phyloP scores from a whole-genome alignment of 2,329 filamentous ascomycete genomes.

The Fusarium burgessii region DNA sequence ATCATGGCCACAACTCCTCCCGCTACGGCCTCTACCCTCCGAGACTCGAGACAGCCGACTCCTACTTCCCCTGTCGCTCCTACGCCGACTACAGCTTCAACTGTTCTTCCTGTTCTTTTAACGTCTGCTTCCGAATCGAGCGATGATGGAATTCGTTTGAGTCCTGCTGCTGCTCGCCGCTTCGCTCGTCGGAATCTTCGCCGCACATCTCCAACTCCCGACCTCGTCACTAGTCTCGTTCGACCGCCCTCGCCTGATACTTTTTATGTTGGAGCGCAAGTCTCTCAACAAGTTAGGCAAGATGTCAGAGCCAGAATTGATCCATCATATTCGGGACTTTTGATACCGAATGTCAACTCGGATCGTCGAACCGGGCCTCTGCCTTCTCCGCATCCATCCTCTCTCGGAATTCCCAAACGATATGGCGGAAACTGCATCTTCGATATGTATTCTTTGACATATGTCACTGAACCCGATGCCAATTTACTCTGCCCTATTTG shows the following conservation, averaged over 20 bases:
- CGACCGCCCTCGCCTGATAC: slow-evolving; percentile 54
- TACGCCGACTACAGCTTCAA: slow-evolving; percentile 7
- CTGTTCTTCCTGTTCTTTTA: slow-evolving; percentile 14
- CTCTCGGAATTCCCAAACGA: slow-evolving; percentile 54
- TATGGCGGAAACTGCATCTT: slow-evolving; percentile 56
- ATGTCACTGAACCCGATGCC: slow-evolving; percentile 58
- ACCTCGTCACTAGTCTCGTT: slow-evolving; percentile 56
- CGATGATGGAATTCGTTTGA: slow-evolving; percentile 53
- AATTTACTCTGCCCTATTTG: slow-evolving; percentile 68
- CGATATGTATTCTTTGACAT: slow-evolving; percentile 60
- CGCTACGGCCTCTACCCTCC: slow-evolving; percentile 5
- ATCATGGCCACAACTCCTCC: slow-evolving; percentile 42
- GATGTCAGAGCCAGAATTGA: slow-evolving; percentile 30
- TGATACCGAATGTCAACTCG: slow-evolving; percentile 41
- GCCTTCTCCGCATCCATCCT: slow-evolving; percentile 53
- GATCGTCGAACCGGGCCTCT: slow-evolving; percentile 52
- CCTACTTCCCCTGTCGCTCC: slow-evolving; percentile 23
- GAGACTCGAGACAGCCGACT: slow-evolving; percentile 26
- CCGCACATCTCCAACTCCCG: slow-evolving; percentile 53
- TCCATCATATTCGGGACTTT: slow-evolving; percentile 23
- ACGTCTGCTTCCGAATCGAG: slow-evolving; percentile 51
- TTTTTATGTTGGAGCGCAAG: slow-evolving; percentile 48
- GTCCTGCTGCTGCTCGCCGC: slow-evolving; percentile 51
- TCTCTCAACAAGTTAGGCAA: slow-evolving; percentile 41
- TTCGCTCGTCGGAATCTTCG: slow-evolving; percentile 53